Evolutionary conservation across 495 filamentous ascomycete genomes (phyloP).

Genomic region (Choiromyces venosus): DNA sequence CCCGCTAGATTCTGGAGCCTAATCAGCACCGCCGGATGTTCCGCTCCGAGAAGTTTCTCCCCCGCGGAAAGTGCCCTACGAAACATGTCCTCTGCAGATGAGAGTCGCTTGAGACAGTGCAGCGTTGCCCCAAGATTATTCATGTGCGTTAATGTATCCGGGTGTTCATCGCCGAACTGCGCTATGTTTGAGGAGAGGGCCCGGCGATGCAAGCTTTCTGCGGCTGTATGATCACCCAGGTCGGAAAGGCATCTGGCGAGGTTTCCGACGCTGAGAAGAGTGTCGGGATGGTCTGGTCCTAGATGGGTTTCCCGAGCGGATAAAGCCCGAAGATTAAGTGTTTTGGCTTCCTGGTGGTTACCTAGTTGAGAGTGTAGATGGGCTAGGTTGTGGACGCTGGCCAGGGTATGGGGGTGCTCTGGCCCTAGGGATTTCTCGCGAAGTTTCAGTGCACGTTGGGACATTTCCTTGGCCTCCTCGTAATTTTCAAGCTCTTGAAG

Average conservation of each 20-base stretch:
- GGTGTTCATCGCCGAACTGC: conserved; percentile 27
- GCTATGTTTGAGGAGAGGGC: conserved; percentile 25
- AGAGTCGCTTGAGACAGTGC: conserved; percentile 1
- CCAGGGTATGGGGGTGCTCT: conserved; percentile 32
- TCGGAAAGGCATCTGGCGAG: conserved; percentile 12
- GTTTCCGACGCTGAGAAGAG: conserved; percentile 16
- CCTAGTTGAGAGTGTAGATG: background rate
- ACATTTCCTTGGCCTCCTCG: conserved; percentile 36
- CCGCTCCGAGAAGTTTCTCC: conserved; percentile 40
- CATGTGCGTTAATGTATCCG: conserved; percentile 15
- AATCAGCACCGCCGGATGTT: conserved; percentile 35
- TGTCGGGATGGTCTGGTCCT: conserved; percentile 22
- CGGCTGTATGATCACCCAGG: conserved; percentile 29
- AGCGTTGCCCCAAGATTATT: conserved; percentile 18
- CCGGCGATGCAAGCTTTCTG: conserved; percentile 27
- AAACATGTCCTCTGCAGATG: conserved; percentile 36
- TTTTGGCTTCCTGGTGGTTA: background rate
- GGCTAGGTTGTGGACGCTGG: conserved; percentile 14
- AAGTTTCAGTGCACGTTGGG: conserved; percentile 22
- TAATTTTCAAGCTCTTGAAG: conserved; percentile 30
- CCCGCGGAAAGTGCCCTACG: conserved; percentile 32
- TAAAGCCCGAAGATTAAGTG: background rate
- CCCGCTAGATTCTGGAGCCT: background rate
- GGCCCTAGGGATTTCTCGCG: conserved; percentile 26
- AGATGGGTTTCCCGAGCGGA: background rate